A percentile compares a stretch with the other conserved stretches of the same genome.
These are phyloP conservation scores for Vanrija pseudolonga DNA, from an alignment of 1,284 basidiomycete species.

Conservation along the genomic window DNA sequence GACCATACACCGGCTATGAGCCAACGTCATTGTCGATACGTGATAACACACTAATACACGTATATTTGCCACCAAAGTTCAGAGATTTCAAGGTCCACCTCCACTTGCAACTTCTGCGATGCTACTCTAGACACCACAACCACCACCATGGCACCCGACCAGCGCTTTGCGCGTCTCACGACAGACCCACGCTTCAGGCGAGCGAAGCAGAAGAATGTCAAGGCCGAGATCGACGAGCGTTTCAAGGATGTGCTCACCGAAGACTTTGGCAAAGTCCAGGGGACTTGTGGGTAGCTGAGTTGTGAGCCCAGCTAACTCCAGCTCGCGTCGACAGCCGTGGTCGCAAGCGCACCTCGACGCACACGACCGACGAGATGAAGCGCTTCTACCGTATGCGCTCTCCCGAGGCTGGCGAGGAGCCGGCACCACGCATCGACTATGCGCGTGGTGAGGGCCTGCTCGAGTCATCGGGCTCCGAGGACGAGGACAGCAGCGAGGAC, in stretches of 20 bases:
- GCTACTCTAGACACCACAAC: neutral
- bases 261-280: constrained; percentile 45
- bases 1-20: neutral
- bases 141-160: constrained; percentile 52
- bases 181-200: constrained; percentile 90
- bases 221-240: constrained; percentile 88
- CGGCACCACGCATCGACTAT: constrained; percentile 61
- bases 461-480: constrained; percentile 73
- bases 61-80: neutral
- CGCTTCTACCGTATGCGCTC: constrained; percentile 71
- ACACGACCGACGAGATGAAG: constrained; percentile 70
- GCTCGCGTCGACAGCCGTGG: constrained; percentile 89
- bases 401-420: constrained; percentile 46
- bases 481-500: constrained; percentile 61
- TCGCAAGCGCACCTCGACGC: constrained; percentile 63
- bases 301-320: constrained; percentile 24
- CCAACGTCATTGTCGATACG: constrained; percentile 6
- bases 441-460: constrained; percentile 84
- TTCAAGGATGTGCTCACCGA: constrained; percentile 74
- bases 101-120: constrained; percentile 4
- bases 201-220: constrained; percentile 72
- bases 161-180: constrained; percentile 79
- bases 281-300: constrained; percentile 27
- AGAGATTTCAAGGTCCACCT: constrained; percentile 1
- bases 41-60: neutral